Base-by-base conservation (phyloP, 345 rosid species). In the Raphanus sativus region DNA sequence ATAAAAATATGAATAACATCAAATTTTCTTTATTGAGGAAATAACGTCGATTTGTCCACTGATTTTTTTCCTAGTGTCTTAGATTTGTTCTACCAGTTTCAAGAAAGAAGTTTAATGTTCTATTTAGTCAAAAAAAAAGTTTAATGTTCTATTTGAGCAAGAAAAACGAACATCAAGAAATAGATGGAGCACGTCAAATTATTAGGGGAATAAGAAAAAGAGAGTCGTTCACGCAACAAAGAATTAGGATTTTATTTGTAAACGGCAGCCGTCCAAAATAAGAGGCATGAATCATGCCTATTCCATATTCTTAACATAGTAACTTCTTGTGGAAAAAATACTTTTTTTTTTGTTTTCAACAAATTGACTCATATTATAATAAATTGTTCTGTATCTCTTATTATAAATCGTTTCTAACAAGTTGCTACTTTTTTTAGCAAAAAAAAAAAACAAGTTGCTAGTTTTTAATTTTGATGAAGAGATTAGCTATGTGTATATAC, bases 201-300 rank as follows among this genome's bases (percentile, higher is more conserved):
- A 48, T 48, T 48, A 21, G 13, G 54, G 54, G n/a, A 48, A 48
- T 48, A 13, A 48, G 30, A 48, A 34, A 76, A 63, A 77, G 21
- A 21, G 21, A 70, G 76, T 71, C 76, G 72, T 71, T 56, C 61
- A 71, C 81, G 67, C 54, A 77, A 70, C 59, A 70, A 61, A 38
- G 48, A 28, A 56, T 63, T 28, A 55, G 50, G 25, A 54, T 70
- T 56, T 11, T 30, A 34, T 34, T 69, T 76, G 74, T 25, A 69
- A 76, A 76, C 70, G 75, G 70, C 70, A 77, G 75, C 75, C 75
- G 65, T 64, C 76, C 81, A 12, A 77, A 56, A 30, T 34, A 71
- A 52, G 15, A 77, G 71, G 76, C 81, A 70, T 77, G 71, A 17
- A 17, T 2, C 75, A 4, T 77, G 80, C 75, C 66, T 77, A 13